Evolutionary conservation across 2,329 filamentous ascomycete genomes (phyloP).

Genomic region (Madurella mycetomatis): DNA sequence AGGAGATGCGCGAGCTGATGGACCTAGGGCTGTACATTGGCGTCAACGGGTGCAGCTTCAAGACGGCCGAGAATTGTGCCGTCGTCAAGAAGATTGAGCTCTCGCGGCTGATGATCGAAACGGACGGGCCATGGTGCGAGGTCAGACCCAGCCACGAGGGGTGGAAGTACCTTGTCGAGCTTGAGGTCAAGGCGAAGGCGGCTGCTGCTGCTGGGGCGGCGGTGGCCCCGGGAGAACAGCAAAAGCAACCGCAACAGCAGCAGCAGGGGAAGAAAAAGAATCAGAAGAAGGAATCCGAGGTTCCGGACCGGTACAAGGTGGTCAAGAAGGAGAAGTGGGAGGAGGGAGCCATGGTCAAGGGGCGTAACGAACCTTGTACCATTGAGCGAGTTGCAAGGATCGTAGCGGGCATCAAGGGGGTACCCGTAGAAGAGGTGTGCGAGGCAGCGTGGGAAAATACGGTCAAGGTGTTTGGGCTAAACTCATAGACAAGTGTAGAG

Average conservation of each 20-base stretch:
- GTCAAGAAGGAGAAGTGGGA: conserved; percentile 97
- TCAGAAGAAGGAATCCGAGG: conserved; percentile 59
- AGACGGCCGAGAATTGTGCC: conserved; percentile 83
- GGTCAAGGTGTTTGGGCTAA: conserved; percentile 70
- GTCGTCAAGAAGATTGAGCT: conserved; percentile 78
- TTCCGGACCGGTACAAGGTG: conserved; percentile 68
- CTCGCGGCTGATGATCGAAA: conserved; percentile 85
- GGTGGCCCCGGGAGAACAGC: conserved; percentile 3
- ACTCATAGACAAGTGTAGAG: conserved; percentile 35
- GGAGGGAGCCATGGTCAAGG: conserved; percentile 85
- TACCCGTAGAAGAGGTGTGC: conserved; percentile 75
- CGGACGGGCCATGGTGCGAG: conserved; percentile 97
- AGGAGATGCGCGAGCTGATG: conserved; percentile 78
- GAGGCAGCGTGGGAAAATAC: conserved; percentile 85
- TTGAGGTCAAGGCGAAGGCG: conserved; percentile 26
- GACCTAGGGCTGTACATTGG: conserved; percentile 82
- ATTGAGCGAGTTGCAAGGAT: conserved; percentile 86
- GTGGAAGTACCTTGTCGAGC: conserved; percentile 60
- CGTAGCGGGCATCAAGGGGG: conserved; percentile 78
- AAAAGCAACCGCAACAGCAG: conserved; percentile 34
- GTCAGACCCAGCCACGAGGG: conserved; percentile 85
- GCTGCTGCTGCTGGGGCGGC: no score
- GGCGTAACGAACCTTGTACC: conserved; percentile 85
- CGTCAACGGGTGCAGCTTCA: conserved; percentile 95
- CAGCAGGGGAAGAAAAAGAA: conserved; percentile 39